Evolutionary conservation across 2,329 filamentous ascomycete genomes (phyloP), one percentile per base, ranked within the genome.

Genomic region (Colletotrichum caudatum): DNA sequence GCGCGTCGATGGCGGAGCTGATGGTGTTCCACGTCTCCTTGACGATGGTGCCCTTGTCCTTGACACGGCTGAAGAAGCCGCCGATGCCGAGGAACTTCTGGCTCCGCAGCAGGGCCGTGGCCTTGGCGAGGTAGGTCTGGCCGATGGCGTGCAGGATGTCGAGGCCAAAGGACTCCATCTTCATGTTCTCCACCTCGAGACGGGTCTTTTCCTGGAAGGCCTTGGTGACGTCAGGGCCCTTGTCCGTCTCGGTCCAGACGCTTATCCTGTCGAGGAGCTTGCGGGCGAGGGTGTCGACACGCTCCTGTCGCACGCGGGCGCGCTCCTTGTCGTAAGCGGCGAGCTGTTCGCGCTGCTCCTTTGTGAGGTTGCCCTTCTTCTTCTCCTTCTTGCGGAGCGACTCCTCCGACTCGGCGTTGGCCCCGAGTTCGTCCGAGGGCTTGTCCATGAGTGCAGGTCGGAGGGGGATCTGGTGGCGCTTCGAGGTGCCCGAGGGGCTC

Each of bases 1-100:
- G 96, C 35, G 96, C 96, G 79, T 98, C 95, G 75, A 99, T 97
- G 50, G 96, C 96, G 63, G 94, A 97, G 74, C 91, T 94, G 79
- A 99, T 98, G 39, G 96, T 99, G 79, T 93, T 95, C 96, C 96
- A 99, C 1, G 96, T 98, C 79, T 99, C 96, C 87, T 98, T 98
- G 77, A 97, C 94, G 73, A 98, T 88, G 2, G 92, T 96, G 73
- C 95, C 95, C 89, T 98, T 98, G 82, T 99, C 96, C 84, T 96
- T 97, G 77, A 99, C 88, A 66, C 94, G 90, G 69, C 91, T 94
- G 83, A 98, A 97, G 87, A 99, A 98, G 64, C 96, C 96, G 59
- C 93, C 93, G 74, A 99, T 96, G 67, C 96, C 96, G 71, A 99
- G 91, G 84, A 97, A 97, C 82, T 98, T 98, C 80, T 99, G 96